Base-by-base conservation (phyloP, 495 filamentous ascomycete genomes). In the Glarea lozoyensis region DNA sequence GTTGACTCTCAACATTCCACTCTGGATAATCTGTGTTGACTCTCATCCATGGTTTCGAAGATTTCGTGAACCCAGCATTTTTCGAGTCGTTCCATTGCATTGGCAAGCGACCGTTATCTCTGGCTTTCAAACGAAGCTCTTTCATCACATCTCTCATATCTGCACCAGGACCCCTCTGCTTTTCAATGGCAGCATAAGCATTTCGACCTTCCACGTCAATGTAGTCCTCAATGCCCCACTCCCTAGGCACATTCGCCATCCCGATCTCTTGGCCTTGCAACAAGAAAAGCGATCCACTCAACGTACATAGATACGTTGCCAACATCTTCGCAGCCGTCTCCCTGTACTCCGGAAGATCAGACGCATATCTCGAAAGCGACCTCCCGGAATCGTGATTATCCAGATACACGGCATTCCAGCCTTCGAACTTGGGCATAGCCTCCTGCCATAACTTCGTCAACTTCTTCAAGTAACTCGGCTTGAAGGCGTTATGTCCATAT, bases 221-320 rank as follows among this genome's bases (percentile, higher is more conserved):
- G 59, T 82, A 87, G 41, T 84, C 73, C 11, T 75, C 71, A 18
- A 84, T 78, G 0, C 57, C 62, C 83, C 82, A 87, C 13, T 64
- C 50, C 2, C 53, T 46, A 0, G 84, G 81, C 18, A 83, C 70
- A 53, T 88, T 87, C 23, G 70, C 67, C 77, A 86, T 86, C 1
- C 81, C 84, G 12, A 88, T 60, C 49, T 89, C 84, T 51, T 89
- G 80, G 7, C 84, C 84, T 50, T 88, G 82, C 48, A 84, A 87
- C 4, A 87, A 53, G 54, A 83, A 88, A 1, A 82, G 65, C 0
- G 83, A 86, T 1, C 84, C 84, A 2, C 71, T 73, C 45, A 82
- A 58, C 18, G 79, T 55, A 3, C 66, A 64, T 51, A 81, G 58
- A 54, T 77, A 65, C 15, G 79, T 65, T 0, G 78, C 75, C 29